A percentile compares a stretch with the other conserved stretches of the same genome.
Evolutionary conservation across 2,329 filamentous ascomycete genomes (phyloP).

Genomic region (Alternaria sp.): DNA sequence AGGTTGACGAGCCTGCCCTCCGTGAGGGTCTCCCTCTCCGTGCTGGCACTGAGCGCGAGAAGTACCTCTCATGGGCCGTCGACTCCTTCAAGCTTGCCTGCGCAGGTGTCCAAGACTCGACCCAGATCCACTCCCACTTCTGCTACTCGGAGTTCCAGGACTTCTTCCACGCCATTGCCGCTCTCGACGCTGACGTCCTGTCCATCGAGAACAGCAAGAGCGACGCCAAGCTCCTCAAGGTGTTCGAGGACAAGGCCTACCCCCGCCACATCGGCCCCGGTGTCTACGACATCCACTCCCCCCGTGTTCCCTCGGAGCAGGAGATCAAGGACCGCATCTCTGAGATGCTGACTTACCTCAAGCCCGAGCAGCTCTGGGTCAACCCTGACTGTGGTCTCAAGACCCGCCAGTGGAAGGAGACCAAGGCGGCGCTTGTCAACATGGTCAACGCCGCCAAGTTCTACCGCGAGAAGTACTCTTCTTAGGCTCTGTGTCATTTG

Average conservation of each 20-base stretch:
- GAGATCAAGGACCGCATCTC: slow-evolving; percentile 98
- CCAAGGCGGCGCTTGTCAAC: slow-evolving; percentile 94
- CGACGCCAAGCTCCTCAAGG: slow-evolving; percentile 97
- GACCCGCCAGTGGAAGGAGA: slow-evolving; percentile 98
- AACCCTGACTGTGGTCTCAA: slow-evolving; percentile 99
- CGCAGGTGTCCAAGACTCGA: slow-evolving; percentile 90
- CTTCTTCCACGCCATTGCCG: slow-evolving; percentile 99
- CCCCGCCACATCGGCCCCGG: slow-evolving; percentile 98
- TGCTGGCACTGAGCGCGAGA: slow-evolving; percentile 90
- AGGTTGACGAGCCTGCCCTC: slow-evolving; percentile 98
- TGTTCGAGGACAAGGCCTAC: slow-evolving; percentile 97
- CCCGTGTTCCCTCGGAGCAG: slow-evolving; percentile 94
- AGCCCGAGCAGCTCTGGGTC: slow-evolving; percentile 99
- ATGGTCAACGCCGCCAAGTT: slow-evolving; percentile 98
- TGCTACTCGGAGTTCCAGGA: slow-evolving; percentile 99
- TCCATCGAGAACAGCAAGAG: slow-evolving; percentile 99
- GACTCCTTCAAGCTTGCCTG: slow-evolving; percentile 97
- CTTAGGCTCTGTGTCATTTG: slow-evolving; percentile 54
- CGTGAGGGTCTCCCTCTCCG: slow-evolving; percentile 99
- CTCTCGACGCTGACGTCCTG: slow-evolving; percentile 96
- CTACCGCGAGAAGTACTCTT: slow-evolving; percentile 89
- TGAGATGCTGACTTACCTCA: slow-evolving; percentile 96
- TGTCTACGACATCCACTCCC: slow-evolving; percentile 99
- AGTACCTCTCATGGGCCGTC: slow-evolving; percentile 97
- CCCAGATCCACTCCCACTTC: slow-evolving; percentile 99